Conservation (phyloP, 139 green algal genomes). For the Volvox reticuliferus region DNA sequence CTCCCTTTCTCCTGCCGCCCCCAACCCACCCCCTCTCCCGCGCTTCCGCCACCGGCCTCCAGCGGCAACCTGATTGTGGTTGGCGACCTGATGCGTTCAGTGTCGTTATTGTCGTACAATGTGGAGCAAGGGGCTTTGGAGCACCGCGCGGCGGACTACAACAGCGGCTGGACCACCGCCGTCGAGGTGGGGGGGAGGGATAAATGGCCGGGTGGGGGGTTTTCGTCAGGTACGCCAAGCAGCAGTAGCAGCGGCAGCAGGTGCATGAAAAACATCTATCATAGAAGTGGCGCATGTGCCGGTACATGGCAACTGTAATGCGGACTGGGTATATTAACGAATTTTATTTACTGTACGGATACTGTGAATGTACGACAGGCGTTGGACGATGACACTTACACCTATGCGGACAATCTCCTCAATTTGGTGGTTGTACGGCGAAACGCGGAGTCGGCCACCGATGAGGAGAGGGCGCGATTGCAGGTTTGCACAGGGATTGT, state of each 20-base stretch:
- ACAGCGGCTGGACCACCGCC: conserved; percentile 29
- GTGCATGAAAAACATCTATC: no score
- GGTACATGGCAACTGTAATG: no score
- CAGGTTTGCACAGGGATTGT: conserved; percentile 57
- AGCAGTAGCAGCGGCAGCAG: no score
- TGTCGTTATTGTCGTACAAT: conserved; percentile 89
- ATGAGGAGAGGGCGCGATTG: conserved; percentile 90
- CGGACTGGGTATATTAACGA: no score
- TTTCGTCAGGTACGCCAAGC: no score
- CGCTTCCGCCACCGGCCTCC: neutral
- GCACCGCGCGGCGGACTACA: conserved; percentile 59
- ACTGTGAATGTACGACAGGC: conserved; percentile 62
- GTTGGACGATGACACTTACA: conserved; percentile 93
- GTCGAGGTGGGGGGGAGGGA: conserved; percentile 28
- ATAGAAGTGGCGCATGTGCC: no score
- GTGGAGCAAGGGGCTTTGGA: conserved; percentile 84
- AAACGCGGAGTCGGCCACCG: conserved; percentile 83
- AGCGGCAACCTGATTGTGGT: conserved; percentile 93
- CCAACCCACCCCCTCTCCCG: neutral
- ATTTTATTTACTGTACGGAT: neutral
- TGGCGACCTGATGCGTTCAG: conserved; percentile 96
- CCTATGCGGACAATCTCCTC: conserved; percentile 85
- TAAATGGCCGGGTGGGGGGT: neutral
- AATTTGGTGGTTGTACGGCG: conserved; percentile 91
- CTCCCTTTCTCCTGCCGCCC: neutral